Conservation (phyloP, 179 eudicot genomes). For the Actinidia arguta region DNA sequence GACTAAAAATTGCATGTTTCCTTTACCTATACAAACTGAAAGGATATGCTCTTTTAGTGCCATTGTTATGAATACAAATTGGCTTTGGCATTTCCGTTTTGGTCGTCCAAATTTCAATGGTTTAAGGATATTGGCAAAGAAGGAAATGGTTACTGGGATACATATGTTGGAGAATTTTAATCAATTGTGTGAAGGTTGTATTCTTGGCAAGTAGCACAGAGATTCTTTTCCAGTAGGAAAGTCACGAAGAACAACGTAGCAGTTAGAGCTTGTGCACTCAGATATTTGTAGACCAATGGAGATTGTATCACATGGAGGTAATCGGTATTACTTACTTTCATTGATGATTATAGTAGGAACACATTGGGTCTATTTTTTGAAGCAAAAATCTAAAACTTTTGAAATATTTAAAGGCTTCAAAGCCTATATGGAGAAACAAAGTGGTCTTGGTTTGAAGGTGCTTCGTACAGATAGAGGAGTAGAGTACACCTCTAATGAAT, state of each 20-base stretch:
- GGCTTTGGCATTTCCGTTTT: slow-evolving; percentile 19
- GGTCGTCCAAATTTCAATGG: slow-evolving; percentile 16
- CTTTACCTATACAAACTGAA: slow-evolving; percentile 17
- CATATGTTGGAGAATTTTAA: slow-evolving; percentile 11
- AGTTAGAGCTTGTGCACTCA: slow-evolving; percentile 16
- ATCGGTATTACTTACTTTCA: slow-evolving; percentile 26
- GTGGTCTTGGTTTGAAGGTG: slow-evolving; percentile 11
- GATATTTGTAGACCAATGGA: slow-evolving; percentile 20
- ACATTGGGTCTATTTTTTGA: slow-evolving; percentile 14
- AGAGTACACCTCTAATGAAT: slow-evolving; percentile 20
- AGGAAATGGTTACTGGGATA: slow-evolving; percentile 20
- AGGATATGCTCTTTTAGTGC: slow-evolving; percentile 15
- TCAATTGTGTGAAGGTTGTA: slow-evolving; percentile 21
- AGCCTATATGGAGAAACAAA: slow-evolving; percentile 20
- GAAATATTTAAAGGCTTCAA: slow-evolving; percentile 22
- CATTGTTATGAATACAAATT: slow-evolving; percentile 4
- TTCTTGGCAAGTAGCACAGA: slow-evolving; percentile 16
- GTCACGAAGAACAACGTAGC: neutral
- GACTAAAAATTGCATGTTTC: slow-evolving; percentile 17
- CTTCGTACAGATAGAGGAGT: slow-evolving; percentile 13
- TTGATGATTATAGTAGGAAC: slow-evolving; percentile 24
- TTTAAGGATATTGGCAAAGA: neutral
- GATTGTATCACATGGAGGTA: slow-evolving; percentile 13
- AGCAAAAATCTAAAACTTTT: neutral
- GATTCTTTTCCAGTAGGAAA: slow-evolving; percentile 14